Conservation (phyloP, 495 filamentous ascomycete species). For the Lentithecium fluviatile region DNA sequence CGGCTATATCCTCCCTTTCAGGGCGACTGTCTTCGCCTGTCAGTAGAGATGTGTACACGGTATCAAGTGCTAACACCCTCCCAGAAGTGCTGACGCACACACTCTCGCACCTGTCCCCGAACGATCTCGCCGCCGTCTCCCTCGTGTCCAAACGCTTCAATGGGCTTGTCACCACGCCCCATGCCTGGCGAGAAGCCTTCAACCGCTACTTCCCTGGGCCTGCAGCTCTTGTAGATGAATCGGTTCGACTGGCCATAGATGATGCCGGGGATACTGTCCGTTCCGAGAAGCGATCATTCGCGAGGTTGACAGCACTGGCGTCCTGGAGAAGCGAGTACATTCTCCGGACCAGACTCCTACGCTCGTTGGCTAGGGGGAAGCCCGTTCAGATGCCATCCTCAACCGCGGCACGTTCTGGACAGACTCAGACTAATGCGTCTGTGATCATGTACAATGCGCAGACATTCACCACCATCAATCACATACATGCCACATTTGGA, state of each 20-base stretch:
- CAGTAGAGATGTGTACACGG: too few species aligned
- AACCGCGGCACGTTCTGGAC: constrained; percentile 50
- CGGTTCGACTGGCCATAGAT: constrained; percentile 32
- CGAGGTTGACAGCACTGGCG: constrained; percentile 71
- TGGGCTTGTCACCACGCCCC: constrained; percentile 76
- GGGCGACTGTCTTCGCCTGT: too few species aligned
- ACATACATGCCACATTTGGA: constrained; percentile 71
- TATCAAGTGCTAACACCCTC: constrained; percentile 11
- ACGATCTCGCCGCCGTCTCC: constrained; percentile 71
- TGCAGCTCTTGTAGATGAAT: constrained; percentile 45
- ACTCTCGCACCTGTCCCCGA: constrained; percentile 81
- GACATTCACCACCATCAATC: constrained; percentile 68
- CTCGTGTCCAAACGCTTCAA: constrained; percentile 85
- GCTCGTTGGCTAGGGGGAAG: constrained; percentile 76
- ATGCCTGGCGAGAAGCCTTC: constrained; percentile 89
- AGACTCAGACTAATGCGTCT: constrained; percentile 55
- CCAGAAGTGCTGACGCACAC: constrained; percentile 88
- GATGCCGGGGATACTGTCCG: constrained; percentile 52
- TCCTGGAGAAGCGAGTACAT: constrained; percentile 95
- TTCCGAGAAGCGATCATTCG: constrained; percentile 70
- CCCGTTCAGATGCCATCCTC: constrained; percentile 57
- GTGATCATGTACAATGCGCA: constrained; percentile 79
- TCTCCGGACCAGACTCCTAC: constrained; percentile 75
- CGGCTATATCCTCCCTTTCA: too few species aligned
- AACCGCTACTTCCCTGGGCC: constrained; percentile 81